phyloP scores from a whole-genome alignment of 176 grass and related monocot genomes.

The Zea luxurians region DNA sequence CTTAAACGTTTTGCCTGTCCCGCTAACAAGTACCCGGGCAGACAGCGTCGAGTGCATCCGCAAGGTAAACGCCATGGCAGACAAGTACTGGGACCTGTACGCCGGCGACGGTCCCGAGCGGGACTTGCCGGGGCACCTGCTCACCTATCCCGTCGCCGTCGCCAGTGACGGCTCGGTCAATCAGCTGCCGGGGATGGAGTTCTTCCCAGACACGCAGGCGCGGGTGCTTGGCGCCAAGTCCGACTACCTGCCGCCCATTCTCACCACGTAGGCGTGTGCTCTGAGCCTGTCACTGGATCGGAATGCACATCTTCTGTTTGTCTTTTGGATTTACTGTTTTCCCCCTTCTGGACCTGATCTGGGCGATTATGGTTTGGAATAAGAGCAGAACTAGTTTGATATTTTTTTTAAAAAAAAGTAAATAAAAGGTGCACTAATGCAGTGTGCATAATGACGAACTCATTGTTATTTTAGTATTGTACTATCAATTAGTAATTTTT shows the following conservation, averaged over 20 bases:
- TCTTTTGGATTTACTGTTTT: neutral
- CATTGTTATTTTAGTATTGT: neutral
- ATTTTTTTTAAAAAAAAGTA: constrained; percentile 30
- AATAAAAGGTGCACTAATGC: neutral
- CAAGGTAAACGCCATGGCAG: constrained; percentile 73
- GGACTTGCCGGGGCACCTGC: constrained; percentile 70
- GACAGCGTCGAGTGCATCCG: constrained; percentile 60
- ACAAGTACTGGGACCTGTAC: constrained; percentile 58
- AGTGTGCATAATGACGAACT: neutral
- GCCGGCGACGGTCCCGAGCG: constrained; percentile 25
- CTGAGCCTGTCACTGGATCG: neutral
- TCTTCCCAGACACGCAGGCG: constrained; percentile 78
- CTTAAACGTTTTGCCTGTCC: no score
- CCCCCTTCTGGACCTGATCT: neutral
- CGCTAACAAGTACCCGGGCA: no score
- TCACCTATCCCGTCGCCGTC: constrained; percentile 64
- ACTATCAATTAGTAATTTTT: neutral
- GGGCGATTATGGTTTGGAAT: constrained; percentile 24
- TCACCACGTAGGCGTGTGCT: constrained; percentile 54
- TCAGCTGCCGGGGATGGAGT: constrained; percentile 49
- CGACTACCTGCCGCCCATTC: constrained; percentile 72
- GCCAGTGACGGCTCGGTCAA: constrained; percentile 45
- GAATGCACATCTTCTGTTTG: no score
- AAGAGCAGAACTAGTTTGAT: constrained; percentile 5
- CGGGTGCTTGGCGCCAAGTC: constrained; percentile 72